Base-by-base conservation (phyloP, 1,284 basidiomycete genomes). In the Ganoderma lucidum region DNA sequence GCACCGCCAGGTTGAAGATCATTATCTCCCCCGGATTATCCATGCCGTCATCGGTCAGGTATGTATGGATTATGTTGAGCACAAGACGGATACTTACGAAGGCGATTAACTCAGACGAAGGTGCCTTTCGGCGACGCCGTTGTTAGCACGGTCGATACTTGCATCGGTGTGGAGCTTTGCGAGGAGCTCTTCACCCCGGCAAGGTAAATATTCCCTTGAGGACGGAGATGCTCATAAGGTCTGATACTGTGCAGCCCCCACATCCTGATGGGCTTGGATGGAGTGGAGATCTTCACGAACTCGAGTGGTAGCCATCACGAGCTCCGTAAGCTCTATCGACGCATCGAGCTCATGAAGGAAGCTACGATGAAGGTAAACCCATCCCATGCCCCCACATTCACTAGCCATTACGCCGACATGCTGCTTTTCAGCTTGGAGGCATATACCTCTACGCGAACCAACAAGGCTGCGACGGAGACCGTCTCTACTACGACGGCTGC, bases 391-490 rank as follows among this genome's bases (percentile, higher is more conserved):
- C 12, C 39, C 14, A 2, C 23, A 14, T 35, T n/a, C n/a, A n/a
- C 28, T 10, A 6, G 1, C 41, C 5, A 23, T 56, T 8, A 17
- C 23, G n/a, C 10, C 42, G 23, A 61, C 23, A 42, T 17, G 12
- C 3, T 6, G 97, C 41, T 30, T 14, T 51, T 3, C 51, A 98
- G 96, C 88, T 96, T 41, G 98, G 97, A 28, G 97, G 98, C 4
- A 90, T 99, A 63, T 99, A 99, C 81, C 88, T 99, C 9, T 99
- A 99, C 75, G 95, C 97, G 10, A 99, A 99, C 79, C 97, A 99
- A 79, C 97, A 98, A 85, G 97, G 98, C 6, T 99, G 98, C 78
- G 97, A 99, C 78, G 97, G 98, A 3, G 97, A 99, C 79, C 90
- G 97, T 35, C 85, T 99, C 1, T 99, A 99, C 85, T 99, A 99